Conservation (phyloP, 805 yeast genomes). For the Maudiozyma turicensis region DNA sequence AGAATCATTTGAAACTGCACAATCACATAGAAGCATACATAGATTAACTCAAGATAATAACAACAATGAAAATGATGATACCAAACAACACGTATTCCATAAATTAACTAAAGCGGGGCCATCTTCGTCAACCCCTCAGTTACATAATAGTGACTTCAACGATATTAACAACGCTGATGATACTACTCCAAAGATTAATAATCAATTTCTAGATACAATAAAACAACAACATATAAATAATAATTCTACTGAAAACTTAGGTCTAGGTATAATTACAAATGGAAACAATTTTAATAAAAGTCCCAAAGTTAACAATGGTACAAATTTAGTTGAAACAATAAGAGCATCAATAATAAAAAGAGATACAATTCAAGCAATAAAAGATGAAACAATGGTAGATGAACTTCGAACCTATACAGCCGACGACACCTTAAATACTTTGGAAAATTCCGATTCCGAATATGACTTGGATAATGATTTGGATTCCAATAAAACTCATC, state of each 20-base stretch:
- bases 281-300: neutral
- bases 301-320: neutral
- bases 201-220: neutral
- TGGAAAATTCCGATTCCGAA: neutral
- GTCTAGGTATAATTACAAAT: neutral
- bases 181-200: neutral
- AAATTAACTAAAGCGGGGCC: neutral
- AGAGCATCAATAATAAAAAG: conserved; percentile 13
- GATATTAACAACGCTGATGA: neutral
- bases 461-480: neutral
- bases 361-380: neutral
- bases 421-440: conserved; percentile 2
- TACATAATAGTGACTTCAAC: neutral
- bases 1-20: conserved; percentile 6
- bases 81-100: neutral
- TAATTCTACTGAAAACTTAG: neutral
- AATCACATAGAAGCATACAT: neutral
- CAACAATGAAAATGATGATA: neutral
- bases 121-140: neutral
- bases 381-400: neutral
- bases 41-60: neutral
- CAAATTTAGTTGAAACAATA: conserved; percentile 13
- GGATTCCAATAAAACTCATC: neutral
- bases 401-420: neutral
- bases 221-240: neutral